Conservation (phyloP, 2,329 filamentous ascomycete genomes). For the Phialophora macrospora region DNA sequence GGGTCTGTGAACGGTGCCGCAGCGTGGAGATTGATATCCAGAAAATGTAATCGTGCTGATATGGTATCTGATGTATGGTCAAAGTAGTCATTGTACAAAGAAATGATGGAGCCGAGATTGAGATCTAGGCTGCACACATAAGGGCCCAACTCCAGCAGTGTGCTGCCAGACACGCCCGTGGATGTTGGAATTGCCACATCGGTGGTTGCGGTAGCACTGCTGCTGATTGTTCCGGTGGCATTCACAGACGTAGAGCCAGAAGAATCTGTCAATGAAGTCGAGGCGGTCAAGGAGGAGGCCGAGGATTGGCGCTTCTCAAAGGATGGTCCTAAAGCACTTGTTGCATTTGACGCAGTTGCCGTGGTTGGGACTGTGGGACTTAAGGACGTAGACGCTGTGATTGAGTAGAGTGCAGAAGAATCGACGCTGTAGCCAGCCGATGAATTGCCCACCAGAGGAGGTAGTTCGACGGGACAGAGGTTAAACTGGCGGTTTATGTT, state of each 20-base stretch:
- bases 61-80: slow-evolving; percentile 59
- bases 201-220: slow-evolving; percentile 18
- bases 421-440: slow-evolving; percentile 31
- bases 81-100: slow-evolving; percentile 60
- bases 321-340: not conserved
- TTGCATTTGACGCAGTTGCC: slow-evolving; percentile 4
- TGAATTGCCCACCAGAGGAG: slow-evolving; percentile 32
- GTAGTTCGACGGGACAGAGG: slow-evolving; percentile 61
- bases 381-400: slow-evolving; percentile 25
- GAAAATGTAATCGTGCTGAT: slow-evolving; percentile 58
- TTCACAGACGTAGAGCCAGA: slow-evolving; percentile 9
- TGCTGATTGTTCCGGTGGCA: slow-evolving; percentile 13
- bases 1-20: slow-evolving; percentile 54
- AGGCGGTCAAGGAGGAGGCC: not conserved
- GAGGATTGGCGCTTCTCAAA: slow-evolving; percentile 22
- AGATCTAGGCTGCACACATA: slow-evolving; percentile 61
- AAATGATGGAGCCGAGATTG: slow-evolving; percentile 57
- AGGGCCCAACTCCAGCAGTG: slow-evolving; percentile 52
- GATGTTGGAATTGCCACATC: slow-evolving; percentile 28
- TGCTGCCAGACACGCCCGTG: slow-evolving; percentile 39
- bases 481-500: slow-evolving; percentile 59
- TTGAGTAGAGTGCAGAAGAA: slow-evolving; percentile 27
- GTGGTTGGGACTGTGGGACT: not conserved
- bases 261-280: not conserved
- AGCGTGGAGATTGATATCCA: slow-evolving; percentile 65